phyloP scores from a whole-genome alignment of 768 basidiomycete species.

The Coprinopsis sp. region DNA sequence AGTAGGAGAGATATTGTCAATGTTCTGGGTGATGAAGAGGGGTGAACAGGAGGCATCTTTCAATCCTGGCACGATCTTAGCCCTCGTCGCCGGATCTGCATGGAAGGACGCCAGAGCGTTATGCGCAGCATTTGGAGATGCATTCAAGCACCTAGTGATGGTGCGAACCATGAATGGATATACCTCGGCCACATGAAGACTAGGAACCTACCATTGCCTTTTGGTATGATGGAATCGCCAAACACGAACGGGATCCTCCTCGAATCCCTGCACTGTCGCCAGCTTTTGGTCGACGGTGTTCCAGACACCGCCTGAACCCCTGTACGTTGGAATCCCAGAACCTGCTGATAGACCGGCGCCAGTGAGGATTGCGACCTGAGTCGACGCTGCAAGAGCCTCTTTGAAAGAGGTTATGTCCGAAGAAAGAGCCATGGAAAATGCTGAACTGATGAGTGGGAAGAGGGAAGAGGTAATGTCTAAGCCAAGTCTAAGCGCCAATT shows the following conservation, averaged over 20 bases:
- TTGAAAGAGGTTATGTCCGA: neutral
- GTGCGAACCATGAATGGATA: neutral
- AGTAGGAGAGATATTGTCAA: neutral
- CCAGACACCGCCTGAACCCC: neutral
- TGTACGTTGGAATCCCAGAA: neutral
- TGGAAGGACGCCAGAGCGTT: neutral
- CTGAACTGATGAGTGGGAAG: neutral
- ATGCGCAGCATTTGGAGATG: neutral
- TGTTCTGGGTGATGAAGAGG: neutral
- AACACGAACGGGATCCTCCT: neutral
- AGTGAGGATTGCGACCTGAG: neutral
- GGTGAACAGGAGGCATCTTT: neutral
- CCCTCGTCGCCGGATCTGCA: neutral
- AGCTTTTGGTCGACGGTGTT: neutral
- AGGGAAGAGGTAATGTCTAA: too few species aligned
- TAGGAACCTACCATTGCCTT: neutral
- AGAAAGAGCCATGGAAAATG: neutral
- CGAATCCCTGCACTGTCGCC: neutral
- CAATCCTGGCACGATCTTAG: neutral
- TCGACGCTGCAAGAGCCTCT: neutral
- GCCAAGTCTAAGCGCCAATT: too few species aligned
- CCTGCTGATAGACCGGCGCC: neutral
- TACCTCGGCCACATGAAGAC: neutral
- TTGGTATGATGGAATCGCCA: neutral
- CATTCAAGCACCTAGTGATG: neutral